Percentiles rank a stretch among this genome's conserved stretches.
These are phyloP conservation scores for Dipteronia sinensis DNA, from an alignment of 345 rosid species.

Conservation along the genomic window DNA sequence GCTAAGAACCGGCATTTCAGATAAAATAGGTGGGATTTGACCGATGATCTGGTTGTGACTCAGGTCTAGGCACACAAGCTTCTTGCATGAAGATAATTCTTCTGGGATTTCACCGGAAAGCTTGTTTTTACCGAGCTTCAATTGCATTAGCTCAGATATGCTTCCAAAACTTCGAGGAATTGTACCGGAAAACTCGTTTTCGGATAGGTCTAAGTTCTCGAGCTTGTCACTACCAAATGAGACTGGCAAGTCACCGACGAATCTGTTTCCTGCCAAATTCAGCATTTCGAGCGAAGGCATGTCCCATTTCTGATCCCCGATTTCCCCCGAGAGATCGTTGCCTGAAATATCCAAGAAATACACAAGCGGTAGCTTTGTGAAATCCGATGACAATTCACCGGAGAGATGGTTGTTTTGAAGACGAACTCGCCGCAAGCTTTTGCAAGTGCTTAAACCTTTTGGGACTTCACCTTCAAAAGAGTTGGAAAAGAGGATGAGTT, in stretches of 20 bases:
- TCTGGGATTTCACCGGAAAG: conserved; percentile 66
- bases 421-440: conserved; percentile 67
- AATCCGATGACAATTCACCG: conserved; percentile 52
- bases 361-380: conserved; percentile 57
- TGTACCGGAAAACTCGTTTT: conserved; percentile 58
- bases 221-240: conserved; percentile 58
- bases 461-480: conserved; percentile 68
- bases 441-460: conserved; percentile 47
- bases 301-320: conserved; percentile 53
- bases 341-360: conserved; percentile 81
- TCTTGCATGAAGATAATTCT: conserved; percentile 66
- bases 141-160: conserved; percentile 56
- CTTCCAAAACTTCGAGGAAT: conserved; percentile 48
- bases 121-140: conserved; percentile 58
- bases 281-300: conserved; percentile 83
- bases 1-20: conserved; percentile 63
- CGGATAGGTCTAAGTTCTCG: conserved; percentile 67
- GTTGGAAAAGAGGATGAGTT: conserved; percentile 87
- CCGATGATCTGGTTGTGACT: conserved; percentile 70
- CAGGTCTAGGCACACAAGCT: conserved; percentile 76
- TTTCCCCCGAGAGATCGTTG: conserved; percentile 61
- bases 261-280: conserved; percentile 60
- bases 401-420: conserved; percentile 68
- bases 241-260: conserved; percentile 58
- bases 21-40: conserved; percentile 52